Evolutionary conservation across 2,329 filamentous ascomycete species (phyloP).

Genomic region (Pseudogymnoascus pannorum): DNA sequence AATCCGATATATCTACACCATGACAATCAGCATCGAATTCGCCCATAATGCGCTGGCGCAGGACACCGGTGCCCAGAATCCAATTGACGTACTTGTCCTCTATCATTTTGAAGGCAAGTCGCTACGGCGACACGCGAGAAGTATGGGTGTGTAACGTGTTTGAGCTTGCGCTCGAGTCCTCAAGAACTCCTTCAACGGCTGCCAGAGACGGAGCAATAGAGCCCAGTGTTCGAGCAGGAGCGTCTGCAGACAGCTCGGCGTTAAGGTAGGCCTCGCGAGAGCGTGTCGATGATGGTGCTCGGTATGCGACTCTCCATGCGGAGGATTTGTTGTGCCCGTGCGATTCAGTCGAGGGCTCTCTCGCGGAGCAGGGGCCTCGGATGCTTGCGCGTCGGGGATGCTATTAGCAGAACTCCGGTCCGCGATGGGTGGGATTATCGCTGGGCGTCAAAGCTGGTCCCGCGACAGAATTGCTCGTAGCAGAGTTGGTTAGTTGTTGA

Average conservation of each 20-base stretch:
- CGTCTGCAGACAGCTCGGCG: background rate
- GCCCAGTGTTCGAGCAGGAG: conserved; percentile 6
- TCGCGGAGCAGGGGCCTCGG: background rate
- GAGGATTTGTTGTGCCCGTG: conserved; percentile 1
- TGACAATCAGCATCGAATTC: conserved; percentile 18
- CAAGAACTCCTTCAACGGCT: conserved; percentile 13
- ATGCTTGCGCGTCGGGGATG: background rate
- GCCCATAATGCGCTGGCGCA: background rate
- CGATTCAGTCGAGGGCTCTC: conserved; percentile 4
- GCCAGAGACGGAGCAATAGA: conserved; percentile 8
- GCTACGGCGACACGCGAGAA: background rate
- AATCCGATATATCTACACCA: conserved; percentile 64
- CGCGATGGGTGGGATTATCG: background rate
- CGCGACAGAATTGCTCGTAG: background rate
- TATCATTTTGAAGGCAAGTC: conserved; percentile 26
- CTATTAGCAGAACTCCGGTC: background rate
- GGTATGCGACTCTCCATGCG: conserved; percentile 8
- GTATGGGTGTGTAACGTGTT: conserved; percentile 9
- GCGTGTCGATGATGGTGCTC: background rate
- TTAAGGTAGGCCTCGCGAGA: background rate
- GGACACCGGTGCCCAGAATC: background rate
- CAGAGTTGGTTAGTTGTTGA: background rate
- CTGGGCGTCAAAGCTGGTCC: background rate
- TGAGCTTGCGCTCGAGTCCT: conserved; percentile 23
- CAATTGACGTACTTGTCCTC: conserved; percentile 38